Conservation (phyloP, 768 basidiomycete genomes). For the Tricholoma furcatifolium region DNA sequence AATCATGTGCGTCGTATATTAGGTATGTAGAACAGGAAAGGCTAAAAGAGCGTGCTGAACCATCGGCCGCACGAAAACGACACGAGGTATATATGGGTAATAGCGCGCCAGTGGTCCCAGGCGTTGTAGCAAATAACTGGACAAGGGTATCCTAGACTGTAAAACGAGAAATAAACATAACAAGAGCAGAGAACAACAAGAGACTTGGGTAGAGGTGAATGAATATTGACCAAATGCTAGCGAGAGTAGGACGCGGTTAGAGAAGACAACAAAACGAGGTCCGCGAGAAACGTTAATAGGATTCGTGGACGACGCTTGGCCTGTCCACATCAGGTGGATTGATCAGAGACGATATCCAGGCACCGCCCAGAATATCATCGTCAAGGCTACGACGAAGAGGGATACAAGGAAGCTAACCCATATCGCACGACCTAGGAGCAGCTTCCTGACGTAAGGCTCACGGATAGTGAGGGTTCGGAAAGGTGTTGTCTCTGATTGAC, state of each 20-base stretch:
- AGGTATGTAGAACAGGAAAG: background rate
- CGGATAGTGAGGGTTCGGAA: conserved; percentile 91
- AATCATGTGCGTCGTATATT: background rate
- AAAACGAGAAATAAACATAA: conserved; percentile 23
- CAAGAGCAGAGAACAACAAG: conserved; percentile 27
- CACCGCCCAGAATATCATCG: conserved; percentile 93
- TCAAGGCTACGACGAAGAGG: conserved; percentile 73
- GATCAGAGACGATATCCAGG: conserved; percentile 84
- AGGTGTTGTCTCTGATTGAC: conserved; percentile 94
- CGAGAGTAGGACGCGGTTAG: conserved; percentile 13
- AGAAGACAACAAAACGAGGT: conserved; percentile 5
- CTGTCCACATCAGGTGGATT: conserved; percentile 1
- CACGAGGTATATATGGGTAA: conserved; percentile 12
- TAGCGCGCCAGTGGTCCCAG: conserved; percentile 11
- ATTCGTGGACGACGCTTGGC: conserved; percentile 12
- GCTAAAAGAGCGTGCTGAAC: background rate
- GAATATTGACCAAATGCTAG: conserved; percentile 12
- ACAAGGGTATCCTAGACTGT: conserved; percentile 22
- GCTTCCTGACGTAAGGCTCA: conserved; percentile 92
- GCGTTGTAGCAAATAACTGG: conserved; percentile 12
- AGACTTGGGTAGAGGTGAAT: conserved; percentile 7
- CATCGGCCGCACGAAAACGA: conserved; percentile 2
- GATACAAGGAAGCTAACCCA: conserved; percentile 87
- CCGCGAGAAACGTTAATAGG: conserved; percentile 12
- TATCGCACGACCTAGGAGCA: conserved; percentile 85